Evolutionary conservation across 2,329 filamentous ascomycete species (phyloP), one percentile per base, ranked within the genome.

Genomic region (Beauveria sp.): DNA sequence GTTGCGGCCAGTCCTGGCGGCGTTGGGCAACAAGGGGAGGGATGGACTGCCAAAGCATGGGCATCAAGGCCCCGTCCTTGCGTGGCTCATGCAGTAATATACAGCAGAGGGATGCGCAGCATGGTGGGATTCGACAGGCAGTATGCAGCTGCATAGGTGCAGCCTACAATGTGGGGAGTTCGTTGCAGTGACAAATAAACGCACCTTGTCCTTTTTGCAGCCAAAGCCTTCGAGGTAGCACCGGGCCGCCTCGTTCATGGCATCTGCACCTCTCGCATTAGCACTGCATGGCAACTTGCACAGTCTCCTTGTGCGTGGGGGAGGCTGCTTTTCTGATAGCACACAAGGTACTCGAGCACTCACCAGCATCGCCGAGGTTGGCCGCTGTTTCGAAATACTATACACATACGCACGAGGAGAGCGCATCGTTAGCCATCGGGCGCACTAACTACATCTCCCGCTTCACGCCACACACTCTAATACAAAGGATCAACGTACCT

Each of bases 361-460:
- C 75, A 85, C 84, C 84, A 50, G 90, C 91, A 74, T 99, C 94
- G 63, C 94, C 94, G 66, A 99, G 78, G 73, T 99, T 97, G 63
- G 94, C 94, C 30, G 94, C 94, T 10, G 93, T 97, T 77, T 97
- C 93, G 75, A 97, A 99, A 75, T 97, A 99, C 82, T 96, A 80
- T 10, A 47, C 24, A 48, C 52, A 18, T 2, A 14, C 22, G 48
- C 22, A 26, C 16, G 47, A 30, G 16, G 12, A 20, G 41, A 43
- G 34, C 34, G 34, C 34, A 37, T 37, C 34, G 34, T 37, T 37
- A 37, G 34, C 34, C 14, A 37, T 16, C 34, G 14, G 34, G 34
- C 34, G 34, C 34, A 37, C 34, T 4, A 14, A 37, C 34, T 37
- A 16, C 34, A 6, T 37, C 34, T 37, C 16, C 34, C 14, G 2